Conservation (phyloP, 495 filamentous ascomycete genomes). For the Echria macrotheca region DNA sequence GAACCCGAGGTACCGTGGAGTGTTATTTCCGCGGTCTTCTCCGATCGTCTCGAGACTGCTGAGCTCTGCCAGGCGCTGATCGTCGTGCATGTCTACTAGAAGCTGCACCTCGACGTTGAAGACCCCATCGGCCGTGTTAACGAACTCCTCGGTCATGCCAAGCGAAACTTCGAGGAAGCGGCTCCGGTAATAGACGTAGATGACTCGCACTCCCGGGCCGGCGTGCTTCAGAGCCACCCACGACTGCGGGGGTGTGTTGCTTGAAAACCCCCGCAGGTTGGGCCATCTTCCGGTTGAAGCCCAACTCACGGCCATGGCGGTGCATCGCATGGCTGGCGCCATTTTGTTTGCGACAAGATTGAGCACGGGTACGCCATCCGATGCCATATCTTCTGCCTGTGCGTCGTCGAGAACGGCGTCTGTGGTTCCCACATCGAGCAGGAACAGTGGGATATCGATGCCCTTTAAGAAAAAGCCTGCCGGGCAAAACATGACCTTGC, state of each 20-base stretch:
- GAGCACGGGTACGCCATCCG: neutral
- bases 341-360: neutral
- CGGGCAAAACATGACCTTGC: neutral
- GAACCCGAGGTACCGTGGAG: neutral
- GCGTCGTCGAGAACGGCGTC: neutral
- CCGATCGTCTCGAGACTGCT: neutral
- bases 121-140: neutral
- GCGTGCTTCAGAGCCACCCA: conserved; percentile 1
- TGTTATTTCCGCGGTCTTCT: neutral
- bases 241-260: neutral
- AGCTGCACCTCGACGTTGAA: conserved; percentile 7
- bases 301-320: neutral
- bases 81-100: conserved; percentile 10
- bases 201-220: neutral
- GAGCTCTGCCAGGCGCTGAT: conserved; percentile 8
- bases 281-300: neutral
- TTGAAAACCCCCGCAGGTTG: neutral
- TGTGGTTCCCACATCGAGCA: neutral
- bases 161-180: conserved; percentile 7
- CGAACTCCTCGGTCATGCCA: neutral
- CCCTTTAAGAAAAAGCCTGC: conserved; percentile 8
- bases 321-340: neutral
- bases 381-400: neutral
- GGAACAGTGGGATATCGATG: conserved; percentile 4
- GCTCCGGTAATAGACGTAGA: conserved; percentile 10